These are phyloP conservation scores for Pecoramyces ruminantium DNA, from an alignment of 192 early-diverging fungal genomes.

Conservation along the genomic window DNA sequence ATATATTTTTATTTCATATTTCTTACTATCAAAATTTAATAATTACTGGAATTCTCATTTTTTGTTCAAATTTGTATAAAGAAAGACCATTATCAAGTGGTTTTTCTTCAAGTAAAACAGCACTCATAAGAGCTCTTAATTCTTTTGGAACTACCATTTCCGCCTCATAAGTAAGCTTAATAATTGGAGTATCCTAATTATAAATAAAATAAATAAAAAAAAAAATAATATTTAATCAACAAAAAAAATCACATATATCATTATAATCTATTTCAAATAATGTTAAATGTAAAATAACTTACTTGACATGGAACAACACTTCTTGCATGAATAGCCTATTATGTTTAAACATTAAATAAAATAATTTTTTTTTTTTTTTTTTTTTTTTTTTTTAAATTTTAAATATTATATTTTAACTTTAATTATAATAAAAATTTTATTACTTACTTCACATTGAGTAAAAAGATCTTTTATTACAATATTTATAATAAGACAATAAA, in stretches of 20 bases:
- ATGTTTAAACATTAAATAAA: neutral
- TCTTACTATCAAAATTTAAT: neutral
- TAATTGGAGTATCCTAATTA: conserved; percentile 22
- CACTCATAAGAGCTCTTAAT: conserved; percentile 87
- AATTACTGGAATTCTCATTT: conserved; percentile 58
- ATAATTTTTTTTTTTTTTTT: too few species aligned
- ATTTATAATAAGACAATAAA: neutral
- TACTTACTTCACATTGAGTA: neutral
- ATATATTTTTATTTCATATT: too few species aligned
- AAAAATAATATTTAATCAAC: too few species aligned
- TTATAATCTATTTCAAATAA: too few species aligned
- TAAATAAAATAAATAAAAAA: too few species aligned
- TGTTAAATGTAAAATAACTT: neutral
- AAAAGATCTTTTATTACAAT: neutral
- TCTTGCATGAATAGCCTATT: conserved; percentile 71
- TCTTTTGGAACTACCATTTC: conserved; percentile 52
- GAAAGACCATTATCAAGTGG: conserved; percentile 19
- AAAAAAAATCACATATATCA: too few species aligned
- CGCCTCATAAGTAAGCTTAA: conserved; percentile 84
- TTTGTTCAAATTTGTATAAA: conserved; percentile 70
- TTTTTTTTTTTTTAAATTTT: too few species aligned
- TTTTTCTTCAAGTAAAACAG: conserved; percentile 46
- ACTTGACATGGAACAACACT: conserved; percentile 77
- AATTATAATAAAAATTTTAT: neutral
- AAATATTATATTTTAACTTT: too few species aligned